These are phyloP conservation scores for Echeveria elegans DNA, from an alignment of 164 flowering plant genomes.

Conservation along the genomic window DNA sequence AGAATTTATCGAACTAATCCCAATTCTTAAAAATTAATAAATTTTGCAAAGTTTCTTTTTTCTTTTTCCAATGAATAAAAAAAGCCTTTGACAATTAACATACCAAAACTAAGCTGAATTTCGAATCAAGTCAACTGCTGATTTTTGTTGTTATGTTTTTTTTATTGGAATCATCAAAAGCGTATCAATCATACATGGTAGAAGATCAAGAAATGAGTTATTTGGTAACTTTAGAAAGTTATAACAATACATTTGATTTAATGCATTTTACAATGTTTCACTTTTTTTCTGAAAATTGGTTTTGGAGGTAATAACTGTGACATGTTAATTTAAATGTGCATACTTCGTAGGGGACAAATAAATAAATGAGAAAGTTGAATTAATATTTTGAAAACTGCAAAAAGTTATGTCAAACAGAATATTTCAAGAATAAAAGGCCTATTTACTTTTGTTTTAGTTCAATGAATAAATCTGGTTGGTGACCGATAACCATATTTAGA, in stretches of 20 bases:
- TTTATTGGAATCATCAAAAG: not conserved
- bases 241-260: not conserved
- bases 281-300: not conserved
- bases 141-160: not conserved
- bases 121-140: not conserved
- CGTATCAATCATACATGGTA: not conserved
- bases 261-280: not conserved
- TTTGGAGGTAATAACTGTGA: not conserved
- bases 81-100: not conserved
- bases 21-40: not conserved
- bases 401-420: not conserved
- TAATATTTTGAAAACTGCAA: not conserved
- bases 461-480: not conserved
- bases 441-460: not conserved
- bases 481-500: not conserved
- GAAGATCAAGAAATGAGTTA: not conserved
- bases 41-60: not conserved
- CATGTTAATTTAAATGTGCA: not conserved
- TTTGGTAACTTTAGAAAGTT: not conserved
- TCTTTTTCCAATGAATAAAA: not conserved
- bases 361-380: not conserved
- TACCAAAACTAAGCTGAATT: not conserved
- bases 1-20: too few species aligned
- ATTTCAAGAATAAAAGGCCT: not conserved
- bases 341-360: not conserved